Evolutionary conservation across 1,284 basidiomycete species (phyloP).

Genomic region (Pholiota adiposa): DNA sequence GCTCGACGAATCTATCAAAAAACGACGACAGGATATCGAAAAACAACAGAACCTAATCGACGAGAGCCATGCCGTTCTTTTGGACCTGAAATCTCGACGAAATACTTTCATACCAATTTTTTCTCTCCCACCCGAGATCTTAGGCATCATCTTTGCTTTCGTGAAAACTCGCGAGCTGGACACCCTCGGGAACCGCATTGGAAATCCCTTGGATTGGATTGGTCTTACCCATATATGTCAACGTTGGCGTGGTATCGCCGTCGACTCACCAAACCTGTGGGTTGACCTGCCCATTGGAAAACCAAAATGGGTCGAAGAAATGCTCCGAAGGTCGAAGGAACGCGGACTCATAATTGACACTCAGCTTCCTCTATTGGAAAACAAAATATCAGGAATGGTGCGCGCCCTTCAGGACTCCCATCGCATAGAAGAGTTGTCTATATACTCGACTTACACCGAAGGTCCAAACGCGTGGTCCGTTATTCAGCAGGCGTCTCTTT

Average conservation of each 20-base stretch:
- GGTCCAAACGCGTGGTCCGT: too few species aligned
- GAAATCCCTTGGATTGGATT: background rate
- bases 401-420: too few species aligned
- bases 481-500: too few species aligned
- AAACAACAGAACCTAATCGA: background rate
- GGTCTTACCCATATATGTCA: background rate
- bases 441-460: too few species aligned
- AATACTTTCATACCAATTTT: constrained; percentile 14
- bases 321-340: background rate
- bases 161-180: background rate
- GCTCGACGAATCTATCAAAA: background rate
- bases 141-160: constrained; percentile 12
- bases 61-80: background rate
- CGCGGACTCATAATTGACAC: background rate
- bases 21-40: background rate
- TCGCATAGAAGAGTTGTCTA: too few species aligned
- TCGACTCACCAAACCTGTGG: background rate
- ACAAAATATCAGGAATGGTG: too few species aligned
- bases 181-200: background rate
- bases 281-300: background rate
- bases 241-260: background rate
- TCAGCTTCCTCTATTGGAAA: too few species aligned
- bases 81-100: constrained; percentile 7
- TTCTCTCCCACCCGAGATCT: constrained; percentile 16
- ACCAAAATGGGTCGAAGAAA: background rate